phyloP scores from a whole-genome alignment of 495 filamentous ascomycete genomes.

The Tuber aestivum region DNA sequence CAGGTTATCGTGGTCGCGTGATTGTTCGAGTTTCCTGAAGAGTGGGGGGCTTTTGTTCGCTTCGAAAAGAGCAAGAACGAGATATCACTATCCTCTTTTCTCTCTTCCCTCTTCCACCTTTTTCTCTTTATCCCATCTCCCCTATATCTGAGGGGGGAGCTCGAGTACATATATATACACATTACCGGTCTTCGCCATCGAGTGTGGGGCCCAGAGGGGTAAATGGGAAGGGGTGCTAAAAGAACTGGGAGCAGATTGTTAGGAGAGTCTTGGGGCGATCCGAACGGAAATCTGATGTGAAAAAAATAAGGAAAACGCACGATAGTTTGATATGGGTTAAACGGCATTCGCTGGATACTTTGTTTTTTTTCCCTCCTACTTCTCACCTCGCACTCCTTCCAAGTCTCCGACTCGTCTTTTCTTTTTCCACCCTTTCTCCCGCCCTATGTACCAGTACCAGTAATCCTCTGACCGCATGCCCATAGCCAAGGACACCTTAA shows the following conservation, averaged over 20 bases:
- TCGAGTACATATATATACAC: background rate
- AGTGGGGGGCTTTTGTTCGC: background rate
- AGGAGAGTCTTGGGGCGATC: background rate
- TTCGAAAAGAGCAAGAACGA: background rate
- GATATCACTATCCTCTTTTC: background rate
- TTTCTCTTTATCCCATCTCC: background rate
- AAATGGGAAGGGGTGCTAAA: background rate
- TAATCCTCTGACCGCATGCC: background rate
- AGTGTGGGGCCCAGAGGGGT: background rate
- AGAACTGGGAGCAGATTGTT: background rate
- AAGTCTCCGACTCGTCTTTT: background rate
- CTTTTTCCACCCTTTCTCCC: background rate
- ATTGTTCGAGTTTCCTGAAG: background rate
- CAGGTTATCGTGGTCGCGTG: background rate
- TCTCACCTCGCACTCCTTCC: background rate
- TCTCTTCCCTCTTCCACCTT: background rate
- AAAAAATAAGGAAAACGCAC: slow-evolving; percentile 1
- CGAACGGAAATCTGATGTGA: background rate
- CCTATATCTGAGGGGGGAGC: background rate
- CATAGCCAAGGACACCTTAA: background rate
- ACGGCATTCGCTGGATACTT: background rate
- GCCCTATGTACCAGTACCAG: background rate
- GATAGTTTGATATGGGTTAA: background rate
- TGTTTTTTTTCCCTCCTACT: background rate
- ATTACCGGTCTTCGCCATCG: background rate